A percentile compares a stretch with the other conserved stretches of the same genome.
Evolutionary conservation across 345 rosid genomes (phyloP).

Genomic region (Pseudoturritis turrita): DNA sequence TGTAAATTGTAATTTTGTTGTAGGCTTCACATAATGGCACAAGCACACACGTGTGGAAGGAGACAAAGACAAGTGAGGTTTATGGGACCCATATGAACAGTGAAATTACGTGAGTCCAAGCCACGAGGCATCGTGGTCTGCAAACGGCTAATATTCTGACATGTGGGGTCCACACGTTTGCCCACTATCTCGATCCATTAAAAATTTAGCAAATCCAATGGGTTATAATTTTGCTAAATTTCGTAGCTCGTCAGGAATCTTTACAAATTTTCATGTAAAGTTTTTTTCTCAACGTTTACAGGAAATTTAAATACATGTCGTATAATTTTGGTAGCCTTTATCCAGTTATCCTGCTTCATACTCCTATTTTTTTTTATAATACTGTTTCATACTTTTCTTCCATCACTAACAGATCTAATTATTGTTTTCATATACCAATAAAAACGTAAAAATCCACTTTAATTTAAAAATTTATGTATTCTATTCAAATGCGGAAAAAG

Average conservation of each 20-base stretch:
- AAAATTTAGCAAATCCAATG: conserved; percentile 8
- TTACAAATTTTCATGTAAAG: not conserved
- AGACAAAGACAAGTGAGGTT: conserved; percentile 7
- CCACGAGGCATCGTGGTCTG: conserved; percentile 23
- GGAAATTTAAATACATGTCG: not conserved
- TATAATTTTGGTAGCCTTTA: not conserved
- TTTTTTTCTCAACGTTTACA: not conserved
- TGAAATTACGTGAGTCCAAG: conserved; percentile 11
- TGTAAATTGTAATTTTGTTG: not conserved
- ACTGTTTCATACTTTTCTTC: too few species aligned
- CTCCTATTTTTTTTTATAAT: too few species aligned
- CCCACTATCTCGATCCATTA: conserved; percentile 21
- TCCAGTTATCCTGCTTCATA: not conserved
- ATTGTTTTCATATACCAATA: too few species aligned
- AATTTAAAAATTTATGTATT: too few species aligned
- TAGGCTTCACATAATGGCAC: not conserved
- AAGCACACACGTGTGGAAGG: conserved; percentile 22
- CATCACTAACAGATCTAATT: too few species aligned
- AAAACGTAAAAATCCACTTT: too few species aligned
- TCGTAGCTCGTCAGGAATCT: conserved; percentile 9
- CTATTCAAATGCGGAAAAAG: too few species aligned
- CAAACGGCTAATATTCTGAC: conserved; percentile 9
- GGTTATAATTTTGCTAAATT: not conserved
- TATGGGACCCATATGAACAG: conserved; percentile 14
- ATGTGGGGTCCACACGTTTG: conserved; percentile 6